Percentiles rank a stretch among this genome's conserved stretches.
These are phyloP conservation scores for Tolypocladium album DNA, from an alignment of 2,329 filamentous ascomycete species.

Conservation along the genomic window DNA sequence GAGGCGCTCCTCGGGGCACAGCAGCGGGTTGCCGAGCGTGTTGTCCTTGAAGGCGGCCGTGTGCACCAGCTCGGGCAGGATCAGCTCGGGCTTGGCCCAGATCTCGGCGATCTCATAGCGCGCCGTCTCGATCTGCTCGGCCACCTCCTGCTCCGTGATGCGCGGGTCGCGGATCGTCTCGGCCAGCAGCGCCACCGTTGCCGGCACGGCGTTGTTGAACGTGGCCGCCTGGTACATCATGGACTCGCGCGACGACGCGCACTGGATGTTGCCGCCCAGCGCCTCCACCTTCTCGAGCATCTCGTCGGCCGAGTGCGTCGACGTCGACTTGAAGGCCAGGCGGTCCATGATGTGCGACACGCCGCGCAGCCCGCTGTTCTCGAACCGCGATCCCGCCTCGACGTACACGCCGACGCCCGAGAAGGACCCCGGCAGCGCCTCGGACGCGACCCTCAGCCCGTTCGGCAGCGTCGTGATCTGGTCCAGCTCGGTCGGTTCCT, in stretches of 20 bases:
- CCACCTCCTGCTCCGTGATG: slow-evolving; percentile 79
- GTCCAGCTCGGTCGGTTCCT: slow-evolving; percentile 77
- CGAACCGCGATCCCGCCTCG: slow-evolving; percentile 89
- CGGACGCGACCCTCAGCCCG: slow-evolving; percentile 87
- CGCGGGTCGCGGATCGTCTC: slow-evolving; percentile 84
- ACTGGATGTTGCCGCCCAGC: slow-evolving; percentile 92
- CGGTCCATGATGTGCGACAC: slow-evolving; percentile 95
- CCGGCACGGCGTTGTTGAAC: slow-evolving; percentile 85
- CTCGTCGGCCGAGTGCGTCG: slow-evolving; percentile 59
- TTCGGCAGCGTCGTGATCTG: slow-evolving; percentile 82
- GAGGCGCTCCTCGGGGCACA: slow-evolving; percentile 82
- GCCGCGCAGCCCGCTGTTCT: slow-evolving; percentile 73
- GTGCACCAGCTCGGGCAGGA: slow-evolving; percentile 88
- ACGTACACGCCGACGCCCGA: slow-evolving; percentile 92
- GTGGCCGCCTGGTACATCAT: slow-evolving; percentile 99
- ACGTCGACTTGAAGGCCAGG: slow-evolving; percentile 86
- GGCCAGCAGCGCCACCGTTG: slow-evolving; percentile 72
- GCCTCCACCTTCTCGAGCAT: slow-evolving; percentile 84
- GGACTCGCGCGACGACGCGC: slow-evolving; percentile 86
- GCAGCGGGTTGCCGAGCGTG: slow-evolving; percentile 83
- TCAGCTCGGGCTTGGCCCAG: slow-evolving; percentile 94
- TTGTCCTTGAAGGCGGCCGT: slow-evolving; percentile 95
- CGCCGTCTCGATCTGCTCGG: slow-evolving; percentile 79
- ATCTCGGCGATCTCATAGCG: slow-evolving; percentile 96
- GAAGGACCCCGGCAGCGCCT: slow-evolving; percentile 89